Evolutionary conservation across 2,329 filamentous ascomycete species (phyloP).

Genomic region (Fusarium pseudoanthophilum): DNA sequence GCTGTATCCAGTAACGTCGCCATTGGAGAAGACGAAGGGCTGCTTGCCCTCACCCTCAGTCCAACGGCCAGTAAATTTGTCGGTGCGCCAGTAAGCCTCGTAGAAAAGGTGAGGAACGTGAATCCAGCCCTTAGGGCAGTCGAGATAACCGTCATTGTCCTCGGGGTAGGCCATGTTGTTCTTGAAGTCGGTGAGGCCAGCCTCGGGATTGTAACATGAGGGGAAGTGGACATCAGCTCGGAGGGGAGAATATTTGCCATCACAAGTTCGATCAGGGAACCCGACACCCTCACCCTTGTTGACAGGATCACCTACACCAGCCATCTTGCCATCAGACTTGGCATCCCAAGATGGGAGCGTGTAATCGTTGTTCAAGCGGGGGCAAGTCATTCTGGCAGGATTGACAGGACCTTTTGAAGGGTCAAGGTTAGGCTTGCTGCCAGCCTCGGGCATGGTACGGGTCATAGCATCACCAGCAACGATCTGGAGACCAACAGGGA

Average conservation of each 20-base stretch:
- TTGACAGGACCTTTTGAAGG: constrained; percentile 63
- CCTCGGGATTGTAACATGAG: constrained; percentile 75
- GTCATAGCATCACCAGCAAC: constrained; percentile 71
- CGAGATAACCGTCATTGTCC: constrained; percentile 57
- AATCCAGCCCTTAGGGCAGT: constrained; percentile 65
- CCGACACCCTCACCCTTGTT: constrained; percentile 68
- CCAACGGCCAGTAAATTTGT: constrained; percentile 63
- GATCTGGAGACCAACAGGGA: constrained; percentile 78
- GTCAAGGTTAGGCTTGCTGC: constrained; percentile 62
- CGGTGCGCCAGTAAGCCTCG: constrained; percentile 71
- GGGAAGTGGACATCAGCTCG: constrained; percentile 78
- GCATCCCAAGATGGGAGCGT: constrained; percentile 63
- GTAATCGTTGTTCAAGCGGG: constrained; percentile 60
- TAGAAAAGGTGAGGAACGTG: constrained; percentile 68
- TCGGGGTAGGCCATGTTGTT: constrained; percentile 75
- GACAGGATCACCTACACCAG: constrained; percentile 64
- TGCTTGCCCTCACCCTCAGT: constrained; percentile 63
- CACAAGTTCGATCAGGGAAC: constrained; percentile 78
- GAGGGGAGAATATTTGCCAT: constrained; percentile 68
- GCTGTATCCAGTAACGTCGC: constrained; percentile 76
- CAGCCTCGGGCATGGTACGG: constrained; percentile 66
- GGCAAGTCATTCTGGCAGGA: constrained; percentile 69
- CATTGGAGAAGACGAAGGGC: constrained; percentile 76
- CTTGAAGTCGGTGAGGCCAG: constrained; percentile 68
- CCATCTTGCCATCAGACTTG: constrained; percentile 64